Conservation (phyloP, 2,329 filamentous ascomycete species). For the Fusarium sp. region DNA sequence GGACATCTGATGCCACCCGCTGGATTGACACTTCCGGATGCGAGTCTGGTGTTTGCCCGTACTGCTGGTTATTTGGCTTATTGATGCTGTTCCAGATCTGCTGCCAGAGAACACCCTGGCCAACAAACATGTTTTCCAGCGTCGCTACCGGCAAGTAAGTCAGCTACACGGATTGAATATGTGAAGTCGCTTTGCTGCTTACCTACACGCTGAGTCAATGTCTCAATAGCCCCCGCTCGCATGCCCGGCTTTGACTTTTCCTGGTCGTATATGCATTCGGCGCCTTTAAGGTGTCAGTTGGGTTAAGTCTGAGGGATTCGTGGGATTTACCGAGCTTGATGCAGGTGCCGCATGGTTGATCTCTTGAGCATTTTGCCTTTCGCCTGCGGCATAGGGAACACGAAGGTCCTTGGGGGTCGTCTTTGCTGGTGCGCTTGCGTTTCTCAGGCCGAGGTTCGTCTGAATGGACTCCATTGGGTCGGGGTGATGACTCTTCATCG, state of each 20-base stretch:
- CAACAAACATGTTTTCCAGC: slow-evolving; percentile 53
- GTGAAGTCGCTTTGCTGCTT: background rate
- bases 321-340: background rate
- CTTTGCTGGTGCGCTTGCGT: background rate
- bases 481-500: background rate
- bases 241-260: slow-evolving; percentile 48
- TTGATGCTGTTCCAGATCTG: slow-evolving; percentile 42
- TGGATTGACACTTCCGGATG: background rate
- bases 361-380: background rate
- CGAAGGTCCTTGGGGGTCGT: background rate
- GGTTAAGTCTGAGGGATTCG: too few species aligned
- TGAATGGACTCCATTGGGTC: background rate
- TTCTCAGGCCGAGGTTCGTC: background rate
- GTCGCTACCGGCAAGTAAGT: background rate
- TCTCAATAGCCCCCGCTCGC: slow-evolving; percentile 49
- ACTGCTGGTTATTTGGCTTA: background rate
- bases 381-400: background rate
- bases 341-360: background rate
- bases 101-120: slow-evolving; percentile 51
- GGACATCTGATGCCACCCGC: slow-evolving; percentile 7
- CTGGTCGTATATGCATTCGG: slow-evolving; percentile 50
- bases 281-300: background rate
- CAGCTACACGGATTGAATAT: too few species aligned
- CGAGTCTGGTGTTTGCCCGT: background rate
- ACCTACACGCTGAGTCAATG: slow-evolving; percentile 48